Percentiles rank a stretch among this genome's conserved stretches.
phyloP scores from a whole-genome alignment of 192 early-diverging fungal species.

The Backusella tarrabulga region DNA sequence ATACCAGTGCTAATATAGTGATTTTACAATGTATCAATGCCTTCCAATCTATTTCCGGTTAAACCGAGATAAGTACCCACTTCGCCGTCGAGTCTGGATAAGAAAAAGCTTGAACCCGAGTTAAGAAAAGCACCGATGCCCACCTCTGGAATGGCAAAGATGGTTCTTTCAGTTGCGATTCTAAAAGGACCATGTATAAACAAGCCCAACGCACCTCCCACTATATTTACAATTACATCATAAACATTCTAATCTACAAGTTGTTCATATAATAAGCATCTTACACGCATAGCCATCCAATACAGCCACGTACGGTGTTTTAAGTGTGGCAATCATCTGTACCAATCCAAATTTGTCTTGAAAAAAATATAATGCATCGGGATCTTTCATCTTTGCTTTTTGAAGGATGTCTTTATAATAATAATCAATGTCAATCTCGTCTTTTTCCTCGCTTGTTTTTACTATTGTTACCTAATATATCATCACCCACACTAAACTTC shows the following conservation, averaged over 20 bases:
- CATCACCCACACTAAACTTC: conserved; percentile 91
- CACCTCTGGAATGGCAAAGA: conserved; percentile 94
- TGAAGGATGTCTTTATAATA: conserved; percentile 39
- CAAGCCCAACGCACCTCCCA: conserved; percentile 95
- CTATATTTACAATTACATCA: conserved; percentile 35
- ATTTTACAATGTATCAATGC: conserved; percentile 78
- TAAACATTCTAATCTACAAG: not conserved
- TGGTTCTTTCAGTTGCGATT: conserved; percentile 91
- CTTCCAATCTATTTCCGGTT: conserved; percentile 77
- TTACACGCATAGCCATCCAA: conserved; percentile 80
- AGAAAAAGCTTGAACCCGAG: conserved; percentile 91
- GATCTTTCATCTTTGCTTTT: conserved; percentile 37
- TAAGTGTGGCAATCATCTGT: conserved; percentile 83
- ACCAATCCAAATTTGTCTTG: conserved; percentile 89
- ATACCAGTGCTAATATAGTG: not conserved
- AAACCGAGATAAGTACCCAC: conserved; percentile 90
- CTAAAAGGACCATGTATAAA: conserved; percentile 94
- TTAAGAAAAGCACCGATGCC: conserved; percentile 93
- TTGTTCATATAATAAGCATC: not conserved
- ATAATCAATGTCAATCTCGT: not conserved
- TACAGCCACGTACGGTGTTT: conserved; percentile 87
- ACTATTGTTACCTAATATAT: conserved; percentile 51
- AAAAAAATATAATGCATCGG: conserved; percentile 77
- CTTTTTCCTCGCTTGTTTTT: not conserved
- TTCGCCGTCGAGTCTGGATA: conserved; percentile 93